Base-by-base conservation (phyloP, 108 stramenopile genomes). In the Bacterosira constricta region DNA sequence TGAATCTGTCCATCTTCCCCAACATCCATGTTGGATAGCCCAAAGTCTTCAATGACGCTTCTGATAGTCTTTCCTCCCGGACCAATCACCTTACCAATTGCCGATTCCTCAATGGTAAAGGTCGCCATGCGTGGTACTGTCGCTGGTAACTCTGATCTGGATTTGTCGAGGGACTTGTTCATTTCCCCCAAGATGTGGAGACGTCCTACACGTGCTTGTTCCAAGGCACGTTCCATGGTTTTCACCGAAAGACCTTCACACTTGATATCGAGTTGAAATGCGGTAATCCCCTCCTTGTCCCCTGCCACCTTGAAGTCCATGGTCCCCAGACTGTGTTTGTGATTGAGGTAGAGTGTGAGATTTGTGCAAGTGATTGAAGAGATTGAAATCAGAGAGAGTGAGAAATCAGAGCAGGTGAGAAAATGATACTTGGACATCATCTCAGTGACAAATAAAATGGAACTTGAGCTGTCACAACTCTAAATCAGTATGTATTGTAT, bases 241-340 rank as follows among this genome's bases (percentile, higher is more conserved):
- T 81, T 70, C 21, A 94, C 44, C 5, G 90, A 93, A 15, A 96
- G 68, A 61, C 86, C 93, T 56, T 92, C 88, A 58, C 92, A 91
- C 73, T 98, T 98, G 80, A 96, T 94, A 77, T 98, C 97, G 36
- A 98, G 75, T 67, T 98, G 97, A 56, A 98, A 97, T n/a, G 90
- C 83, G 32, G 88, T 87, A 50, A 92, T 89, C 20, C 94, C 96
- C 13, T 83, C 81, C 47, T 81, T 69, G 53, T 90, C 84, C 17
- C 96, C 96, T 4, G 94, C 94, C 21, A 96, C 93, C 63, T 92
- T 92, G 72, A 95, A 90, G 74, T 92, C 91, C 91, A 96, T 96
- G 8, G 88, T 87, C 47, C 91, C 92, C 8, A 92, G 62, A 23
- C 77, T 15, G 63, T n/a, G n/a, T n/a, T n/a, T n/a, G n/a, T n/a